These are phyloP conservation scores for Ceratobasidium sp. DNA, from an alignment of 1,284 basidiomycete species.

Conservation along the genomic window DNA sequence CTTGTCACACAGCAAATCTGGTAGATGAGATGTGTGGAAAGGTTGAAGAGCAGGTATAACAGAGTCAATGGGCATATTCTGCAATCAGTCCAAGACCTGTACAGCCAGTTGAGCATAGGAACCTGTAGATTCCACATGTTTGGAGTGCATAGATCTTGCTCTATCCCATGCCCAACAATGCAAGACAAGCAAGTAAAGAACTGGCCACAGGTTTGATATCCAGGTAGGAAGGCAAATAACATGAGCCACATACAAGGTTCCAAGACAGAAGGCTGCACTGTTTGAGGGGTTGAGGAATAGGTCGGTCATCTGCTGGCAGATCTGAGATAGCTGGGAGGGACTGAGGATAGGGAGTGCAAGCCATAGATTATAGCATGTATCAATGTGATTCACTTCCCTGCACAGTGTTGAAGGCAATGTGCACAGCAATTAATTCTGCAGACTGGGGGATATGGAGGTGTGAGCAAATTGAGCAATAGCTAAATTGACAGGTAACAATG, in stretches of 20 bases:
- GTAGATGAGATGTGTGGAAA: neutral
- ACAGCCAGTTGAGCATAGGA: neutral
- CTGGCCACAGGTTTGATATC: constrained; percentile 12
- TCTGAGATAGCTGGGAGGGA: too few relatives aligned
- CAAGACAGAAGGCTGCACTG: too few relatives aligned
- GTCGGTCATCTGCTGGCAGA: too few relatives aligned
- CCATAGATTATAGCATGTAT: too few relatives aligned
- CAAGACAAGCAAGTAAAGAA: neutral
- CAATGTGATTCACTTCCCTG: too few relatives aligned
- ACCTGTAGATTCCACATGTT: neutral
- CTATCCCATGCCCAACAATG: constrained; percentile 5
- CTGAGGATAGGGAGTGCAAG: too few relatives aligned
- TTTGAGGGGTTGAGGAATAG: too few relatives aligned
- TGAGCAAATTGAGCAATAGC: too few relatives aligned
- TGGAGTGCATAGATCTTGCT: neutral
- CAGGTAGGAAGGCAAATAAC: constrained; percentile 1
- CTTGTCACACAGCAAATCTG: neutral
- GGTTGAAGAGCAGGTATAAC: neutral
- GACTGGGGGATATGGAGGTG: too few relatives aligned
- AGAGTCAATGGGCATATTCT: constrained; percentile 2
- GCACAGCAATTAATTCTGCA: too few relatives aligned
- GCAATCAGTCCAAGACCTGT: neutral
- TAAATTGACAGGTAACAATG: too few relatives aligned
- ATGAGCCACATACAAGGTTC: neutral
- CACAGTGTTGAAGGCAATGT: too few relatives aligned